Base-by-base conservation (phyloP, 2,329 filamentous ascomycete species). In the Scytalidium lignicola region DNA sequence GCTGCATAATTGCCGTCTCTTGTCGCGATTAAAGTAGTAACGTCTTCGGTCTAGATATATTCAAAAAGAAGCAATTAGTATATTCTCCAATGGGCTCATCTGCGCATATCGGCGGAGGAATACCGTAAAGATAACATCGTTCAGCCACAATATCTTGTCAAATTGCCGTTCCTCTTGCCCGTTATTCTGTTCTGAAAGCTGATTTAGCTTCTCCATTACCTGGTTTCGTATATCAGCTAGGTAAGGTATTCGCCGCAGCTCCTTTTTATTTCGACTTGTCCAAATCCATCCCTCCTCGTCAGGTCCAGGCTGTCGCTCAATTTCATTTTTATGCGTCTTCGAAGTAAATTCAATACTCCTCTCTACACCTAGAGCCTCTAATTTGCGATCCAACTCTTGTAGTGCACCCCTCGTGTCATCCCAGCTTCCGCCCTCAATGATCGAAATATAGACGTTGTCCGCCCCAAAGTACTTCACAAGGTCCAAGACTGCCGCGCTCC, bases 381-480 rank as follows among this genome's bases (percentile, higher is more conserved):
- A 67, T 48, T 76, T 65, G 1, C 53, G 56, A 50, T 85, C 81
- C 22, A 90, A 68, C 20, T 77, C 71, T 19, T 63, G 67, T 55
- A 90, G 67, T 6, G 77, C 78, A 15, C 69, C 74, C 64, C 88
- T 88, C 17, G 79, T 86, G 50, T 82, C 72, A 62, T 89, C 86
- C 69, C 77, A 82, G 61, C 81, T 86, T 4, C 85, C 85, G 57
- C 80, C 85, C 64, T 89, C 85, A 51, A 79, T 76, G 23, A 88
- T 74, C 51, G 79, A 82, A 39, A 90, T 75, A 60, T 78, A 88
- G 2, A 88, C 78, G 60, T 88, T 87, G 2, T 80, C 71, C 0
- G 75, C 67, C 0, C 85, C 85, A 3, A 88, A 67, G 5, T 71
- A 68, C 42, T 74, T 68, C 4, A 78, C 73, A 18, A 89, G 67